These are phyloP conservation scores for Thuidium tamariscinum DNA, from an alignment of 225 moss, liverwort and hornwort genomes.

Conservation along the genomic window DNA sequence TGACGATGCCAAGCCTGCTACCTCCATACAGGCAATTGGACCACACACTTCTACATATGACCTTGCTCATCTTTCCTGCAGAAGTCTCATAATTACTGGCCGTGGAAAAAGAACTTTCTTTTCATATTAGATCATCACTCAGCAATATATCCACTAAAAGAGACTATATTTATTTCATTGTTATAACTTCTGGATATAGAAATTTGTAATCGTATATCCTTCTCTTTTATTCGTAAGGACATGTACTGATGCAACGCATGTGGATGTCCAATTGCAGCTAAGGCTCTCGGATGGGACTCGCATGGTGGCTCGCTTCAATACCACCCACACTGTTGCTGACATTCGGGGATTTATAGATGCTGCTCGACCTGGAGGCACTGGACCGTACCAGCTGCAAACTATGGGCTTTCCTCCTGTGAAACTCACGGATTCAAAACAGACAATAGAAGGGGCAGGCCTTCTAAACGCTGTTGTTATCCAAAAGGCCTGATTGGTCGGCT, in stretches of 20 bases:
- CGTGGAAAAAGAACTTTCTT: neutral
- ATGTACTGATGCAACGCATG: neutral
- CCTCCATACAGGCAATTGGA: conserved; percentile 46
- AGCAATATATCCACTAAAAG: neutral
- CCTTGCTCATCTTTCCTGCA: neutral
- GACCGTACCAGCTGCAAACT: conserved; percentile 73
- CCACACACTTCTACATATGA: neutral
- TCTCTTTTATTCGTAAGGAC: neutral
- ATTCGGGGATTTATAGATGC: conserved; percentile 87
- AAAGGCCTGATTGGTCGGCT: conserved; percentile 17
- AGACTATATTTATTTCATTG: neutral
- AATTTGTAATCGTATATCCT: neutral
- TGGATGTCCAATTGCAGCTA: conserved; percentile 21
- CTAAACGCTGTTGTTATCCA: conserved; percentile 87
- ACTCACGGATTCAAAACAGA: conserved; percentile 57
- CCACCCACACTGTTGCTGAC: conserved; percentile 72
- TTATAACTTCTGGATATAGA: neutral
- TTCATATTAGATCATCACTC: neutral
- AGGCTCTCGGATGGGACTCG: conserved; percentile 83
- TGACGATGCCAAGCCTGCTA: conserved; percentile 63
- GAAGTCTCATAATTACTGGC: neutral
- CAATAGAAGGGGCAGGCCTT: conserved; percentile 69
- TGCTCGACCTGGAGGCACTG: conserved; percentile 62
- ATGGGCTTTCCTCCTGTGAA: conserved; percentile 89
- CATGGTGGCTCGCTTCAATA: conserved; percentile 90